phyloP scores from a whole-genome alignment of 1,284 basidiomycete genomes.

The Cutaneotrichosporon sp. region DNA sequence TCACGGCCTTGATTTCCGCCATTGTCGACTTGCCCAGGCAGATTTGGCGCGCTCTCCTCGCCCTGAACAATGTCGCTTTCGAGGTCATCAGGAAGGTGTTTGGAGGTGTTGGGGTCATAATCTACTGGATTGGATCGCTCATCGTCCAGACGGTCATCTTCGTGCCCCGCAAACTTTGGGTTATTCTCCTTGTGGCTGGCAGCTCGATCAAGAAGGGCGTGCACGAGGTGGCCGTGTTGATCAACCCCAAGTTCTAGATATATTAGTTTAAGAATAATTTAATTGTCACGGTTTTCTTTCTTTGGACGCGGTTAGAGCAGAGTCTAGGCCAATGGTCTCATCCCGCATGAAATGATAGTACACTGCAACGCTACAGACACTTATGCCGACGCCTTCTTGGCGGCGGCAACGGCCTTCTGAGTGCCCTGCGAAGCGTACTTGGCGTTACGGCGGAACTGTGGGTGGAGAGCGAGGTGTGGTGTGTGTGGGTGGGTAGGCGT shows the following conservation, averaged over 20 bases:
- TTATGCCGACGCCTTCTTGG: conserved; percentile 35
- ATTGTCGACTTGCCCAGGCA: neutral
- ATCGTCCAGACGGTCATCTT: neutral
- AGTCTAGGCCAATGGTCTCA: conserved; percentile 26
- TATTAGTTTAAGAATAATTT: neutral
- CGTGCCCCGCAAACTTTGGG: neutral
- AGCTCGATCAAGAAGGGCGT: neutral
- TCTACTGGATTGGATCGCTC: neutral
- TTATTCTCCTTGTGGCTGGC: neutral
- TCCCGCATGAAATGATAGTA: conserved; percentile 26
- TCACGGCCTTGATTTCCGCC: neutral
- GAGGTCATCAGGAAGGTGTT: neutral
- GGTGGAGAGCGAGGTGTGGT: neutral
- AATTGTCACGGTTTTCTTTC: neutral
- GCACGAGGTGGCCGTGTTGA: conserved; percentile 9
- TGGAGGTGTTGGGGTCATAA: neutral
- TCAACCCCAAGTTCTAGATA: conserved; percentile 16
- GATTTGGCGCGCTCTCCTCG: neutral
- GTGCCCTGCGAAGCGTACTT: conserved; percentile 54
- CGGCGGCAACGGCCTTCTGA: conserved; percentile 49
- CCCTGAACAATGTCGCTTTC: neutral
- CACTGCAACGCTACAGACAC: conserved; percentile 16
- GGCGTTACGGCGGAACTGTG: conserved; percentile 55
- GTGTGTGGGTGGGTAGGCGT: neutral
- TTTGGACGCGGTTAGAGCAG: neutral